These are phyloP conservation scores for Tetrapisispora iriomotensis DNA, from an alignment of 805 yeast genomes.

Conservation along the genomic window DNA sequence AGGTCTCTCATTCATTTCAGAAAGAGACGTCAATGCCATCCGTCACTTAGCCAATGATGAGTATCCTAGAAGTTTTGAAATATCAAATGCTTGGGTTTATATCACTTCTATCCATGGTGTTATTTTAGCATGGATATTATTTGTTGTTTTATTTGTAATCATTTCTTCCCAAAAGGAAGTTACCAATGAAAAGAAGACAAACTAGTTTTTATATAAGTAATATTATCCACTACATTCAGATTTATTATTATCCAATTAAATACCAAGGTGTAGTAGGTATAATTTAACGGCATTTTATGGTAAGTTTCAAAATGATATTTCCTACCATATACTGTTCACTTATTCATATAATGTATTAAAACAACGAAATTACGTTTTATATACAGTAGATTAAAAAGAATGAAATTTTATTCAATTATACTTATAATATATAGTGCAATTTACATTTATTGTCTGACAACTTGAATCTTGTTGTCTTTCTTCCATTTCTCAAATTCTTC, in stretches of 20 bases:
- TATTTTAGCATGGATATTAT: constrained; percentile 63
- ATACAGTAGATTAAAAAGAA: no score
- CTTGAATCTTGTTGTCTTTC: constrained; percentile 29
- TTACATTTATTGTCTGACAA: constrained; percentile 21
- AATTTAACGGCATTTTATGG: no score
- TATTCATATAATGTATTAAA: no score
- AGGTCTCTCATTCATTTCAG: constrained; percentile 61
- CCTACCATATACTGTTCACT: no score
- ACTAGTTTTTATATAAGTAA: no score
- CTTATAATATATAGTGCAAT: no score
- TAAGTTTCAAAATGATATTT: no score
- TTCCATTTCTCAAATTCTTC: constrained; percentile 28
- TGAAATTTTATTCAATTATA: no score
- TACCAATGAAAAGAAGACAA: constrained; percentile 15
- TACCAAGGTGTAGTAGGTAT: no score
- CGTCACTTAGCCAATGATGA: constrained; percentile 95
- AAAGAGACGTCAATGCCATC: constrained; percentile 64
- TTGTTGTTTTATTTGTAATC: constrained; percentile 50
- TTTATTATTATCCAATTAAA: no score
- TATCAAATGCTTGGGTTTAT: constrained; percentile 89
- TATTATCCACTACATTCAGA: no score
- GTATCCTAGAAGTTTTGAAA: constrained; percentile 85
- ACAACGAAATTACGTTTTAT: no score
- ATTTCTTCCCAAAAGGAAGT: constrained; percentile 13
- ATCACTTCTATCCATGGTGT: constrained; percentile 62